Base-by-base conservation (phyloP, 768 basidiomycete species). In the Lactifluus rugatus region DNA sequence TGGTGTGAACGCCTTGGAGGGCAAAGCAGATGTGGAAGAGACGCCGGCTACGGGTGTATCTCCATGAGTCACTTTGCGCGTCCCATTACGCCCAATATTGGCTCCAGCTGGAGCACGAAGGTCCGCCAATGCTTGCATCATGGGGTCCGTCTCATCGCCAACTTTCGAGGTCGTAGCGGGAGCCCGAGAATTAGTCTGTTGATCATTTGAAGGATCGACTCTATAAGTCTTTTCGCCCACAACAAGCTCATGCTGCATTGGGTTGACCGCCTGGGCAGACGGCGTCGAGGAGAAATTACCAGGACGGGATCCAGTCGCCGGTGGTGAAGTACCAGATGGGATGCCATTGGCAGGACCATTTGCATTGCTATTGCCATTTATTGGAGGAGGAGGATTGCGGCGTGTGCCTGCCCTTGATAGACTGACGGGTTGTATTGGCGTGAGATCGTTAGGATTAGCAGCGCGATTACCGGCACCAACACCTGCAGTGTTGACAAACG, bases 171-270 rank as follows among this genome's bases (percentile, higher is more conserved):
- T 8, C 16, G 26, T 46, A 46, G 37, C 49, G 36, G 49, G 26
- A 47, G 21, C 2, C 21, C 52, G 41, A 56, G 42, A 60, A 48
- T 72, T 73, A 45, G 70, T 70, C 63, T 85, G 85, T n/a, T 86
- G 87, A 63, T 87, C 84, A 64, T 75, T 79, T 48, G 68, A 74
- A 17, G 79, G 76, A 69, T 89, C 84, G 9, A 85, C 87, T 46
- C 75, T 78, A 69, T 85, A 90, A 1, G 84, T 75, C 50, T 80
- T 79, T 32, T 74, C 72, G 2, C 88, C 89, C 19, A 89, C 80
- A 67, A 81, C 84, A 68, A 89, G 82, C 62, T 83, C 77, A 11
- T 82, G 60, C 26, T 62, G 77, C 3, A 71, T 80, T 7, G 84
- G 84, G 65, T 56, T 59, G 19, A 55, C 49, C 53, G 46, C 37